Conservation (phyloP, 164 flowering plant genomes). For the Cinnamomum chago region DNA sequence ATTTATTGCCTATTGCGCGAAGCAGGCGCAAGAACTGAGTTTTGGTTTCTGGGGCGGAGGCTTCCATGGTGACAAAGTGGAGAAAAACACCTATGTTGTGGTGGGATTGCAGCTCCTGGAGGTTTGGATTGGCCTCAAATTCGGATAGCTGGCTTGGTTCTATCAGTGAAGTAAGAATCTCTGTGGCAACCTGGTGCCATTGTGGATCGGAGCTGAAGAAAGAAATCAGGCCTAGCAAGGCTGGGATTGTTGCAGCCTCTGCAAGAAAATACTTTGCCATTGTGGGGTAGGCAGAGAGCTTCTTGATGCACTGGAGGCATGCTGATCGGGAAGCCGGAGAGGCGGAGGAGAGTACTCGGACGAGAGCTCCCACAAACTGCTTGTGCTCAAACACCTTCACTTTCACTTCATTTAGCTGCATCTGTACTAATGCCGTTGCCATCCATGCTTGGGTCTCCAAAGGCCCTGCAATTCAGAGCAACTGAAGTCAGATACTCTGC, state of each 20-base stretch:
- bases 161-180: conserved; percentile 17
- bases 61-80: background rate
- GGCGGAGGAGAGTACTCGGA: conserved; percentile 20
- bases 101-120: conserved; percentile 20
- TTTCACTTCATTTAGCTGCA: conserved; percentile 16
- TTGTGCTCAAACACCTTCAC: conserved; percentile 14
- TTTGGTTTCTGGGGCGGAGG: conserved; percentile 5
- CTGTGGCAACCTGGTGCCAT: conserved; percentile 12
- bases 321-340: conserved; percentile 17
- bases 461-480: conserved; percentile 12
- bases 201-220: conserved; percentile 1
- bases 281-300: conserved; percentile 13
- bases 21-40: conserved; percentile 18
- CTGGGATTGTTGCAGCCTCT: conserved; percentile 13
- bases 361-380: conserved; percentile 15
- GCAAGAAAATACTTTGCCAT: conserved; percentile 18
- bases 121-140: conserved; percentile 10
- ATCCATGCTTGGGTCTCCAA: conserved; percentile 17
- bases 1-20: conserved; percentile 15
- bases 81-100: conserved; percentile 17
- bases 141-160: conserved; percentile 14
- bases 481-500: background rate
- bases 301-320: conserved; percentile 21
- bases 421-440: conserved; percentile 18
- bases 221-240: conserved; percentile 17